Evolutionary conservation across 495 filamentous ascomycete genomes (phyloP).

Genomic region (Aspergillus diversus): DNA sequence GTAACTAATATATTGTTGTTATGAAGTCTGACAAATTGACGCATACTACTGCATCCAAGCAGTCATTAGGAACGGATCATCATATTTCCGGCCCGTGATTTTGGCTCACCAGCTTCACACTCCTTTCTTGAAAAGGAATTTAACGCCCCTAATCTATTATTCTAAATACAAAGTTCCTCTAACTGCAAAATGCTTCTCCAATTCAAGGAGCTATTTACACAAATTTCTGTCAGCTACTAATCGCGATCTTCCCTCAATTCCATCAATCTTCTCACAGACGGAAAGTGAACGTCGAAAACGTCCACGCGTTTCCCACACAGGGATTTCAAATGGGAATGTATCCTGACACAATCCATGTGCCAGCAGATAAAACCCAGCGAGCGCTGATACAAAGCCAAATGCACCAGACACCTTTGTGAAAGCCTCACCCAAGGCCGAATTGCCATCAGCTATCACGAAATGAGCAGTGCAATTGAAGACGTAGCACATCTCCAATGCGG

Average conservation of each 20-base stretch:
- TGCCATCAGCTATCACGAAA: conserved; percentile 22
- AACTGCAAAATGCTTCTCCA: no score
- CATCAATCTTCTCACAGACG: not conserved
- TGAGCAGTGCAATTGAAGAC: conserved; percentile 22
- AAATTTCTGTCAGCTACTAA: no score
- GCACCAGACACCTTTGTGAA: conserved; percentile 21
- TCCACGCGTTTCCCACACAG: conserved; percentile 10
- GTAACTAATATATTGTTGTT: no score
- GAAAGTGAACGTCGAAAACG: not conserved
- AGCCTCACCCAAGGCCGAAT: not conserved
- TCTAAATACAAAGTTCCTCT: no score
- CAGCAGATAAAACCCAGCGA: conserved; percentile 21
- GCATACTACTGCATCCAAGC: no score
- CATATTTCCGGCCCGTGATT: no score
- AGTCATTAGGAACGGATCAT: no score
- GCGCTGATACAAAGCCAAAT: conserved; percentile 19
- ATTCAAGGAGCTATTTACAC: no score
- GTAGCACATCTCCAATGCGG: conserved; percentile 24
- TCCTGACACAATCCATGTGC: conserved; percentile 22
- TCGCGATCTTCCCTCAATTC: not conserved
- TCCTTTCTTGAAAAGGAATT: no score
- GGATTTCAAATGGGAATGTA: conserved; percentile 18
- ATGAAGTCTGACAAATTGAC: no score
- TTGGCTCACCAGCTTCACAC: no score
- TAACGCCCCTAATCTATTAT: no score